phyloP scores from a whole-genome alignment of 495 filamentous ascomycete genomes.

The Diplogelasinospora grovesii region DNA sequence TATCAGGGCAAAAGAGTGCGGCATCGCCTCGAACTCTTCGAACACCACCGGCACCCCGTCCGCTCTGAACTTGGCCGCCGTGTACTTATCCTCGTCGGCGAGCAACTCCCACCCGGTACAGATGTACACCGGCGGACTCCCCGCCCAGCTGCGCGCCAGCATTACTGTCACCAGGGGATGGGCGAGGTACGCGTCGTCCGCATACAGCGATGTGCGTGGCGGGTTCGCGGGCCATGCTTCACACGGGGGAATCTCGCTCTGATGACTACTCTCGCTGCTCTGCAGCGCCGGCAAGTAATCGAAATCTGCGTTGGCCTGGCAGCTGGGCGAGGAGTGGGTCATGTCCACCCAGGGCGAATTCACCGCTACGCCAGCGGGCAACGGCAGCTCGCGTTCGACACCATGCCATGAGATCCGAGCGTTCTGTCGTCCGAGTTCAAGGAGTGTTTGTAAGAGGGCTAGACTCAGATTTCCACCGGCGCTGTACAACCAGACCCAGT shows the following conservation, averaged over 20 bases:
- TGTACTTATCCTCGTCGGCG: constrained; percentile 59
- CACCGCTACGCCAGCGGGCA: constrained; percentile 63
- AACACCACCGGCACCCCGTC: constrained; percentile 61
- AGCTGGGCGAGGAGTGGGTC: constrained; percentile 65
- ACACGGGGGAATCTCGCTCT: constrained; percentile 43
- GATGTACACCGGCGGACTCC: constrained; percentile 64
- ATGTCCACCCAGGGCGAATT: constrained; percentile 75
- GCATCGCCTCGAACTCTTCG: constrained; percentile 81
- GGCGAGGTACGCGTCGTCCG: constrained; percentile 50
- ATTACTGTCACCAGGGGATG: constrained; percentile 76
- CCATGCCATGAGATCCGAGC: constrained; percentile 59
- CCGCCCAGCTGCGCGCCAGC: constrained; percentile 59
- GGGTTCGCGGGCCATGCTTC: constrained; percentile 66
- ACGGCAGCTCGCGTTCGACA: constrained; percentile 42
- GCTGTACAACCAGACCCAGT: too few relatives aligned
- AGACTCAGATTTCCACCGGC: constrained; percentile 76
- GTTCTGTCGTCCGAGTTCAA: constrained; percentile 57
- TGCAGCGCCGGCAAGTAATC: constrained; percentile 64
- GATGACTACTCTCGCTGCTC: too few relatives aligned
- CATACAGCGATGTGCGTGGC: constrained; percentile 63
- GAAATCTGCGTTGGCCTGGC: constrained; percentile 52
- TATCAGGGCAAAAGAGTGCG: constrained; percentile 72
- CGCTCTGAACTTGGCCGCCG: constrained; percentile 51
- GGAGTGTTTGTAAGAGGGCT: constrained; percentile 63
- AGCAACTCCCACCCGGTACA: constrained; percentile 74